Evolutionary conservation across 2,329 filamentous ascomycete genomes (phyloP).

Genomic region (Penicillium sp.): DNA sequence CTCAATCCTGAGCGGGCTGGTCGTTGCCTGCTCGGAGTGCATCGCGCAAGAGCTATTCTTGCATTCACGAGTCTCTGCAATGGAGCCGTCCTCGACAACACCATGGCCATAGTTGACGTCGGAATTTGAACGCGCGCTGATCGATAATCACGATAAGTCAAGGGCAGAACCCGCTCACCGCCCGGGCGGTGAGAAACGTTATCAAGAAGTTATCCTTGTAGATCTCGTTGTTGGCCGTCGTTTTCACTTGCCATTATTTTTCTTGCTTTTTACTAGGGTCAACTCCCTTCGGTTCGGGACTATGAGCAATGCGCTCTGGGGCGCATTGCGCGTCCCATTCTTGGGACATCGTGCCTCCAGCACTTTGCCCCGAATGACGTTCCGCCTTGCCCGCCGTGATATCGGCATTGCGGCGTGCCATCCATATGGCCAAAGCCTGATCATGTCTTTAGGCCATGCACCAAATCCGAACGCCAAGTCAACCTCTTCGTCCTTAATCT

Average conservation of each 20-base stretch:
- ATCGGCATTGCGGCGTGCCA: conserved; percentile 22
- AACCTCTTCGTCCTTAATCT: background rate
- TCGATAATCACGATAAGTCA: too few relatives aligned
- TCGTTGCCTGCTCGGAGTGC: background rate
- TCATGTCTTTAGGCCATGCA: conserved; percentile 6
- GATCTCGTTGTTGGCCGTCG: too few relatives aligned
- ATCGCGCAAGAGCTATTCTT: too few relatives aligned
- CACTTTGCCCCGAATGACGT: conserved; percentile 18
- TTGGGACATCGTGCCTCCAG: conserved; percentile 29
- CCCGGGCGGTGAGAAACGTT: too few relatives aligned
- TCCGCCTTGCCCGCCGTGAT: conserved; percentile 18
- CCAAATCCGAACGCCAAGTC: background rate
- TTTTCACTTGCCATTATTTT: too few relatives aligned
- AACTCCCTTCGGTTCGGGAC: conserved; percentile 19
- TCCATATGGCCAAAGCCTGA: conserved; percentile 14
- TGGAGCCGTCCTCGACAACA: too few relatives aligned
- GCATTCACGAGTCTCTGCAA: too few relatives aligned
- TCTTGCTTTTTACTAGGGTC: background rate
- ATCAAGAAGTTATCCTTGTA: too few relatives aligned
- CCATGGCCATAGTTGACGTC: too few relatives aligned
- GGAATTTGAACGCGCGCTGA: too few relatives aligned
- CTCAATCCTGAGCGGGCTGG: background rate
- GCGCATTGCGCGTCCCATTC: conserved; percentile 41
- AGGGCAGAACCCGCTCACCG: too few relatives aligned
- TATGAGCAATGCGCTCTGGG: conserved; percentile 41